Percentiles rank a stretch among this genome's conserved stretches.
Evolutionary conservation across 2,329 filamentous ascomycete genomes (phyloP).

Genomic region (Bipolaris gigantea): DNA sequence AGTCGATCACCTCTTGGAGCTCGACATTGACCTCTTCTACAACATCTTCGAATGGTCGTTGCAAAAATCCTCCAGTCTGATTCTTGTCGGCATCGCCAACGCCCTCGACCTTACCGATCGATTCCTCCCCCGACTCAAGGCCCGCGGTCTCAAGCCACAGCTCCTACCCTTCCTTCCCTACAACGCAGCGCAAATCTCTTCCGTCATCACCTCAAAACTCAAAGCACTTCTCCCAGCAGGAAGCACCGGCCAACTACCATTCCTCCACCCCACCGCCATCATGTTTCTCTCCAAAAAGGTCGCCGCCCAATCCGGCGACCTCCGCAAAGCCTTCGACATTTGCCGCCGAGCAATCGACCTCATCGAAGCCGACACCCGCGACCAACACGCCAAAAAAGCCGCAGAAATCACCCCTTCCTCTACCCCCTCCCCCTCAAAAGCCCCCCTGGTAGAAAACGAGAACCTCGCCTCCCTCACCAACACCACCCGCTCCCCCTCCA

Average conservation of each 20-base stretch:
- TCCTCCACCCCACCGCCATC: conserved; percentile 91
- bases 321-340: conserved; percentile 94
- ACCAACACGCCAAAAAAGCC: conserved; percentile 67
- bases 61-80: conserved; percentile 73
- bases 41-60: conserved; percentile 97
- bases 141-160: conserved; percentile 85
- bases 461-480: conserved; percentile 64
- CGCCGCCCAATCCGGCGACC: conserved; percentile 87
- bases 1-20: conserved; percentile 87
- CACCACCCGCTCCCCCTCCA: conserved; percentile 47
- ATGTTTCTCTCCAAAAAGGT: conserved; percentile 95
- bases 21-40: conserved; percentile 88
- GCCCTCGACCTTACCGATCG: conserved; percentile 94
- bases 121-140: conserved; percentile 89
- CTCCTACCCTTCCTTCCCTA: conserved; percentile 93
- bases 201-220: conserved; percentile 81
- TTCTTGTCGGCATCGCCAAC: conserved; percentile 92
- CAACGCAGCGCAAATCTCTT: conserved; percentile 81
- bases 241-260: conserved; percentile 68
- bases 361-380: conserved; percentile 79
- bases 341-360: conserved; percentile 86
- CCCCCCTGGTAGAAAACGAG: conserved; percentile 76
- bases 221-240: conserved; percentile 68
- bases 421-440: conserved; percentile 69
- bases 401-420: conserved; percentile 49